Evolutionary conservation across 2,329 filamentous ascomycete species (phyloP).

Genomic region (Myriosclerotinia scirpicola): DNA sequence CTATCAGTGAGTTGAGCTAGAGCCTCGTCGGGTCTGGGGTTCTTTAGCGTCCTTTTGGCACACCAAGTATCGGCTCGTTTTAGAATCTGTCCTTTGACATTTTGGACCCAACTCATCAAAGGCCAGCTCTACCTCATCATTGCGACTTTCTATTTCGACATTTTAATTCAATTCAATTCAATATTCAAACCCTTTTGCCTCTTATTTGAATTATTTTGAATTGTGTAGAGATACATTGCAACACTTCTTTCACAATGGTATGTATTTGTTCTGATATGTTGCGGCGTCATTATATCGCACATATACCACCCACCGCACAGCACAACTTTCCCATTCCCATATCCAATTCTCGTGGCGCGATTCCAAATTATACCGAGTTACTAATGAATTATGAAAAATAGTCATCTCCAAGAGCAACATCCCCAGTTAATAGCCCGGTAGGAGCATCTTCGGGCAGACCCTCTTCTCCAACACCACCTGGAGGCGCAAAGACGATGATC

Average conservation of each 20-base stretch:
- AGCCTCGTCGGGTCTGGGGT: constrained; percentile 15
- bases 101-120: constrained; percentile 23
- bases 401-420: constrained; percentile 49
- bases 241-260: constrained; percentile 20
- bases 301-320: not conserved
- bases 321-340: not conserved
- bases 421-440: constrained; percentile 54
- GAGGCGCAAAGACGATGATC: constrained; percentile 92
- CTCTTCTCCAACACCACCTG: constrained; percentile 84
- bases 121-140: constrained; percentile 6
- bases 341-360: not conserved
- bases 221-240: too few relatives aligned
- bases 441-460: constrained; percentile 61
- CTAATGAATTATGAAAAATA: constrained; percentile 22
- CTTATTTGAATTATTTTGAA: not conserved
- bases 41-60: constrained; percentile 19
- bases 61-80: constrained; percentile 18
- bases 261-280: not conserved
- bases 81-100: constrained; percentile 25
- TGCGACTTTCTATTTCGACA: not conserved
- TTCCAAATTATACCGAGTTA: not conserved
- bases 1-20: constrained; percentile 11
- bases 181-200: not conserved
- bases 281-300: not conserved
- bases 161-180: not conserved